Evolutionary conservation across 202 grass and related monocot species (phyloP), one percentile per base, ranked within the genome.

Genomic region (Tripidium arundinaceum): DNA sequence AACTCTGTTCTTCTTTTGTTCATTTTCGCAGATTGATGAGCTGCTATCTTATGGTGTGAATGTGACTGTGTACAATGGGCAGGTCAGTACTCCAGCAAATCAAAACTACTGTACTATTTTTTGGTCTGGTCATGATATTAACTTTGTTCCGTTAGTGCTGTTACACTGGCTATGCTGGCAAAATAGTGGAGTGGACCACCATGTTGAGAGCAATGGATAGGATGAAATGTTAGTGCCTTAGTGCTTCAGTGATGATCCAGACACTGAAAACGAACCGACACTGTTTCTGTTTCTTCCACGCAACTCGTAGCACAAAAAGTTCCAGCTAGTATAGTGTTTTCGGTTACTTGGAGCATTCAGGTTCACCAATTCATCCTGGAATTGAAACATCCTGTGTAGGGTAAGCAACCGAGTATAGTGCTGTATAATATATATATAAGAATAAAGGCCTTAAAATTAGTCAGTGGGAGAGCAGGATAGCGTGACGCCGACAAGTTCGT

Each of bases 51-150:
- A 91, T 28, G 92, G 92, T 15, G 78, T 99, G 52, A 90, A 88
- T 81, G 92, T 95, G 21, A 98, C 96, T 0, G 83, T 98, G 12
- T 98, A 98, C 85, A 98, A 94, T 80, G 96, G 34, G 4, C 34
- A 36, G 34, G 34, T 36, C 34, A 36, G 34, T 36, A 36, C 5
- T 36, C 2, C 1, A 33, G 3, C 31, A 33, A 31, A 31, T n/a
- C n/a, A 31, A 31, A 31, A 31, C 29, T 2, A 3, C 29, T 31
- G n/a, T n/a, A n/a, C n/a, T 31, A 3, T 3, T 31, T 31, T 1
- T 31, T 31, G 29, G 29, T 33, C 31, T 33, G 31, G 6, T 36
- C 34, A 36, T 36, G 37, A 38, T 31, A 2, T 31, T 31, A 31
- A 3, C n/a, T 31, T 31, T 31, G 3, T 31, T 31, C 29, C 3